Percentiles rank a stretch among this genome's conserved stretches.
Conservation (phyloP, 176 grass and related monocot species). For the Phyllostachys edulis region DNA sequence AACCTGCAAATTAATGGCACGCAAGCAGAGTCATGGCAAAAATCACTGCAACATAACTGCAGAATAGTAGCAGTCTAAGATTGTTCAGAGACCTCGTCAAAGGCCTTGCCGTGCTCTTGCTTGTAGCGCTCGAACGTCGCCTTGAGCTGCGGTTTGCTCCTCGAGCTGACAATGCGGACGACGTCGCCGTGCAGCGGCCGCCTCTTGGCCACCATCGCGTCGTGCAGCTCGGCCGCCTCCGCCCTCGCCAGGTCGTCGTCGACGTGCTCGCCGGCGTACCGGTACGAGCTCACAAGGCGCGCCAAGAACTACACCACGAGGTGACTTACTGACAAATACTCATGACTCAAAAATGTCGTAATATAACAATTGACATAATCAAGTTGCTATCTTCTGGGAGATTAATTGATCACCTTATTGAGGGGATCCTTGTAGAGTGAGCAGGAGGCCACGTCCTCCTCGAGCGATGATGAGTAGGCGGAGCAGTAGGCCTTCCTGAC, state of each 20-base stretch:
- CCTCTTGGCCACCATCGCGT: conserved; percentile 39
- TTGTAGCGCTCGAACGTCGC: conserved; percentile 63
- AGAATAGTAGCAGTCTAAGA: background rate
- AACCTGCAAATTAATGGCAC: conserved; percentile 11
- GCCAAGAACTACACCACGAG: conserved; percentile 49
- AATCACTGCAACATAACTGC: background rate
- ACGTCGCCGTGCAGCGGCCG: conserved; percentile 52
- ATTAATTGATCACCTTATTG: conserved; percentile 28
- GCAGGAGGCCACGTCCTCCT: conserved; percentile 73
- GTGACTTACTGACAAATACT: background rate
- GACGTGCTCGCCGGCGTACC: conserved; percentile 55
- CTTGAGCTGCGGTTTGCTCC: conserved; percentile 80
- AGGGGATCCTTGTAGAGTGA: conserved; percentile 54
- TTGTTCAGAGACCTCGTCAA: conserved; percentile 51
- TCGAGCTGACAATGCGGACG: conserved; percentile 58
- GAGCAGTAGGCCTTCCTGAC: conserved; percentile 83
- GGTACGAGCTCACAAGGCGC: conserved; percentile 68
- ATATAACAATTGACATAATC: no score
- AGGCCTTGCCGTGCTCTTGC: conserved; percentile 50
- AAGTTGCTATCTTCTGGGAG: background rate
- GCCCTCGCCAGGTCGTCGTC: conserved; percentile 45
- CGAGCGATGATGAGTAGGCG: conserved; percentile 62
- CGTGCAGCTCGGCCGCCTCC: conserved; percentile 57
- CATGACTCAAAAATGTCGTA: background rate
- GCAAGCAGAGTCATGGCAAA: background rate